A percentile compares a stretch with the other conserved stretches of the same genome.
phyloP scores from a whole-genome alignment of 768 basidiomycete species.

The Amanita thiersii region DNA sequence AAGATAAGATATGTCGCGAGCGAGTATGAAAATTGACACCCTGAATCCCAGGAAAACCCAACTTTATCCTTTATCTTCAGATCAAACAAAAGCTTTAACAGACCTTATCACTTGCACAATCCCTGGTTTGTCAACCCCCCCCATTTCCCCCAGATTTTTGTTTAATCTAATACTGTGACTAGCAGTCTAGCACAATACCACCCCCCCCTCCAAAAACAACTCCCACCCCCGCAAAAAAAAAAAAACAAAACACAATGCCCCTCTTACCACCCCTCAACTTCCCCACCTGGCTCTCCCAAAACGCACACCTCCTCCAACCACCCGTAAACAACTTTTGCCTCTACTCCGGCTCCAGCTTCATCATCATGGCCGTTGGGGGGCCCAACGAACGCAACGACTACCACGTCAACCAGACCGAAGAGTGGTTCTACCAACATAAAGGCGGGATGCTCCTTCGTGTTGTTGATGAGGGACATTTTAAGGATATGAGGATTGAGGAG shows the following conservation, averaged over 20 bases:
- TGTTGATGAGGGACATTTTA: slow-evolving; percentile 72
- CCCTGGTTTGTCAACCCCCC: too few species aligned
- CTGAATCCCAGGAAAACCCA: too few species aligned
- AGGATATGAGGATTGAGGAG: slow-evolving; percentile 85
- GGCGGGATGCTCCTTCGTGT: slow-evolving; percentile 87
- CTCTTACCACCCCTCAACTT: slow-evolving; percentile 82
- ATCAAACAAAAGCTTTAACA: too few species aligned
- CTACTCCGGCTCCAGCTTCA: slow-evolving; percentile 76
- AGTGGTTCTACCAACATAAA: slow-evolving; percentile 98
- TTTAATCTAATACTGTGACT: too few species aligned
- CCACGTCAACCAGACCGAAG: slow-evolving; percentile 95
- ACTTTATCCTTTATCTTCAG: too few species aligned
- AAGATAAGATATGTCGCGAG: too few species aligned
- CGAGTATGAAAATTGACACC: too few species aligned
- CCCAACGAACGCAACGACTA: slow-evolving; percentile 94
- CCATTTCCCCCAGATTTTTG: too few species aligned
- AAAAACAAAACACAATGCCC: slow-evolving; percentile 61
- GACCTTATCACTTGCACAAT: too few species aligned
- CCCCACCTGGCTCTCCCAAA: slow-evolving; percentile 80
- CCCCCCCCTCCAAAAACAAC: too few species aligned
- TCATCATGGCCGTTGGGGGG: slow-evolving; percentile 95
- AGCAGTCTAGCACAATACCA: too few species aligned
- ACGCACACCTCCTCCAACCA: slow-evolving; percentile 72
- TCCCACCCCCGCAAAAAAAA: too few species aligned
- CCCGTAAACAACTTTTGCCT: slow-evolving; percentile 91